Evolutionary conservation across 2,329 filamentous ascomycete genomes (phyloP), one percentile per base, ranked within the genome.

Genomic region (Coniochaeta prunicola): DNA sequence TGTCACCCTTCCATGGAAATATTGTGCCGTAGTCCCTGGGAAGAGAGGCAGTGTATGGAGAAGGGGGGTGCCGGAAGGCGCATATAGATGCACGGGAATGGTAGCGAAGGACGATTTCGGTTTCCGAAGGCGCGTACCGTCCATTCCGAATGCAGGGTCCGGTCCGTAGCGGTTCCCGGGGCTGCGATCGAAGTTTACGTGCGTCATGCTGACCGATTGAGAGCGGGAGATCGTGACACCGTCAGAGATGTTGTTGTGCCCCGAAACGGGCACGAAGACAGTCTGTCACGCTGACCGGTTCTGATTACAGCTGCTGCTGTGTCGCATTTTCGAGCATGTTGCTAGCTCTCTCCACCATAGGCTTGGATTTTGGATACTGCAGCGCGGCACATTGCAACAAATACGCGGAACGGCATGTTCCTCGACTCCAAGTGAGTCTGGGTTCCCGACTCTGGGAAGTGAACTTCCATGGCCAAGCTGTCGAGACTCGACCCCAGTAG

Each of bases 191-290:
- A 26, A 24, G 2, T 45, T 15, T 4, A 5, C 3, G 19, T 8
- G 24, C 19, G 5, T 24, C 40, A 45, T 17, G 19, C 26, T 57
- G 30, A 26, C 40, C 12, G 6, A 30, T 28, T 1, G 58, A 12
- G 30, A n/a, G 15, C 9, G 3, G n/a, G 2, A 38, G 17, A 15
- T 38, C 17, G 36, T 4, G 17, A n/a, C 9, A n/a, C 57, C 57
- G 26, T 21, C 56, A 4, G 58, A 58, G 38, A 64, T 57, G 3
- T 26, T 56, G 31, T n/a, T n/a, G n/a, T n/a, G n/a, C n/a, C n/a
- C n/a, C n/a, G n/a, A n/a, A n/a, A n/a, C n/a, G n/a, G n/a, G n/a
- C 33, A 36, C 2, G 36, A n/a, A 9, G 15, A 9, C 15, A 38
- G 36, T n/a, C 17, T 38, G 3, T 38, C 36, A n/a, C n/a, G n/a